A percentile compares a stretch with the other conserved stretches of the same genome.
Evolutionary conservation across 768 basidiomycete species (phyloP).

Genomic region (Boletus tomentosulus): DNA sequence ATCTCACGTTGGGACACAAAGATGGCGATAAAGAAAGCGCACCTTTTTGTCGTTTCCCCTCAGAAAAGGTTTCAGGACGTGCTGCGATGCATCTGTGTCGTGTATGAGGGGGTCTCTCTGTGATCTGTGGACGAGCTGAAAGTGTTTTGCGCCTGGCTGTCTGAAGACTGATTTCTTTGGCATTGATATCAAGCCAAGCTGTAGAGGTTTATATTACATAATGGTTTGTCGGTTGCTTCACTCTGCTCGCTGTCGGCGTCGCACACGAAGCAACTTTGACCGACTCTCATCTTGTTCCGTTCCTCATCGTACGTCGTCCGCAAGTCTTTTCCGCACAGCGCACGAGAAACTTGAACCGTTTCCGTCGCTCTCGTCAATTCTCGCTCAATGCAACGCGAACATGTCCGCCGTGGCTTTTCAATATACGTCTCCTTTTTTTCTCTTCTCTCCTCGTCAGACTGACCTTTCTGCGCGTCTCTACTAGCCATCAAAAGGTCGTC

Average conservation of each 20-base stretch:
- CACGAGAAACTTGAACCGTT: background rate
- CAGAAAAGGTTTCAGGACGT: slow-evolving; percentile 84
- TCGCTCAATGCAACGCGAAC: slow-evolving; percentile 64
- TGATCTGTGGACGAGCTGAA: slow-evolving; percentile 95
- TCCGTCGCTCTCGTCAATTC: background rate
- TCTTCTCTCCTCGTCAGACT: slow-evolving; percentile 27
- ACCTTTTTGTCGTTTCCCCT: slow-evolving; percentile 72
- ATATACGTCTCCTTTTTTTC: slow-evolving; percentile 65
- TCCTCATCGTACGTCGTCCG: background rate
- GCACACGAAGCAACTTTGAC: slow-evolving; percentile 17
- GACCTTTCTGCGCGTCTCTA: slow-evolving; percentile 56
- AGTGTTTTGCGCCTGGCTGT: slow-evolving; percentile 85
- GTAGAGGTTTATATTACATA: slow-evolving; percentile 22
- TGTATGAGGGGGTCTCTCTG: slow-evolving; percentile 94
- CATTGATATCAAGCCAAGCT: slow-evolving; percentile 39
- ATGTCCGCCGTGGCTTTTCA: slow-evolving; percentile 75
- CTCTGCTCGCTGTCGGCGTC: slow-evolving; percentile 18
- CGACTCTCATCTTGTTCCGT: background rate
- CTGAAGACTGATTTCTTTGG: slow-evolving; percentile 84
- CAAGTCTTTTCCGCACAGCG: background rate
- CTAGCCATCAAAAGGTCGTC: slow-evolving; percentile 95
- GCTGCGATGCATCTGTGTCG: slow-evolving; percentile 81
- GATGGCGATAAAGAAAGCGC: background rate
- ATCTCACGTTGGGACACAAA: slow-evolving; percentile 14
- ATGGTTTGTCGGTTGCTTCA: slow-evolving; percentile 26